Percentiles rank a stretch among this genome's conserved stretches.
Conservation (phyloP, 352 stramenopile species). For the Peronospora destructor region DNA sequence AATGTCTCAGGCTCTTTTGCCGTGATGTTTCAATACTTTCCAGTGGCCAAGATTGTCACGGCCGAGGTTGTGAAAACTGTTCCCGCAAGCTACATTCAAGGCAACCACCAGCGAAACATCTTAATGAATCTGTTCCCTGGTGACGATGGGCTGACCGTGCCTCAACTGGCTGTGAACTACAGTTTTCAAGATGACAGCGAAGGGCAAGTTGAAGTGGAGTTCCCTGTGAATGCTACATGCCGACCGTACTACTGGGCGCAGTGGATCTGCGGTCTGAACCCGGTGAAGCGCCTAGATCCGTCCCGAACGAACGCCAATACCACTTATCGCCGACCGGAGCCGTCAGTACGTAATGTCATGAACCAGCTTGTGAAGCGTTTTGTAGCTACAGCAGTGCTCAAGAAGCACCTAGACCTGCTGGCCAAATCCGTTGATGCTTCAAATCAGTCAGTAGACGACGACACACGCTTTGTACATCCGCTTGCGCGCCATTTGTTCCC, state of each 20-base stretch:
- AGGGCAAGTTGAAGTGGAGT: conserved; percentile 32
- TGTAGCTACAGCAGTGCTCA: conserved; percentile 33
- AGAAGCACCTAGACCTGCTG: conserved; percentile 41
- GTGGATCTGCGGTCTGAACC: conserved; percentile 63
- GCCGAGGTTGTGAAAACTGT: conserved; percentile 40
- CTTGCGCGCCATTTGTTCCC: conserved; percentile 39
- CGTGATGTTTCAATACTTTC: conserved; percentile 63
- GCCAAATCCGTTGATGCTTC: conserved; percentile 18
- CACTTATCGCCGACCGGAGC: conserved; percentile 40
- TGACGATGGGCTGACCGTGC: conserved; percentile 43
- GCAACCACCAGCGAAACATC: conserved; percentile 23
- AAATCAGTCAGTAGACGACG: conserved; percentile 10
- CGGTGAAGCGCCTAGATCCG: conserved; percentile 33
- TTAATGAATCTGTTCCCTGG: conserved; percentile 59
- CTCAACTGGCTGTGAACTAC: conserved; percentile 44
- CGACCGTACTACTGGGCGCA: conserved; percentile 70
- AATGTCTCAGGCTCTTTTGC: conserved; percentile 33
- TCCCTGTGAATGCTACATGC: conserved; percentile 30
- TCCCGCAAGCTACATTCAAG: conserved; percentile 14
- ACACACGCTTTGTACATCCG: conserved; percentile 26
- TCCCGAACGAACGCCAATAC: not conserved
- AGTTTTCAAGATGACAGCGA: conserved; percentile 27
- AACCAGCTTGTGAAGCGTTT: conserved; percentile 53
- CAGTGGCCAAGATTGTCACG: conserved; percentile 43
- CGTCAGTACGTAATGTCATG: conserved; percentile 64